A percentile compares a stretch with the other conserved stretches of the same genome.
Evolutionary conservation across 805 yeast species (phyloP).

Genomic region (Blastobotrys terrestris): DNA sequence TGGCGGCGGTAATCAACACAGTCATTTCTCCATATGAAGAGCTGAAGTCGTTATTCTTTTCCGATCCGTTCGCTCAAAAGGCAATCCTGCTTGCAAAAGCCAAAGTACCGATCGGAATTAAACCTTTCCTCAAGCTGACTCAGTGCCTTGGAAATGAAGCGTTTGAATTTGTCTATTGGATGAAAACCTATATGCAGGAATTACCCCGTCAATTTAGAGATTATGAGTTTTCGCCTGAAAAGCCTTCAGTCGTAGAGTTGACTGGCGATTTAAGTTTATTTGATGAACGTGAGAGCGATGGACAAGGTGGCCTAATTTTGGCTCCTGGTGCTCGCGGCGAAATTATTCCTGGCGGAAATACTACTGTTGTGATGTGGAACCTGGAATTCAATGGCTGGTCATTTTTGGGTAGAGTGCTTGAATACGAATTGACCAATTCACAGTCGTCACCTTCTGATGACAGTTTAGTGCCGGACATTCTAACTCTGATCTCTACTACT

Average conservation of each 20-base stretch:
- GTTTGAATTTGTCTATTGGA: slow-evolving; percentile 48
- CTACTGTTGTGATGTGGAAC: slow-evolving; percentile 54
- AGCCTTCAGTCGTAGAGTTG: slow-evolving; percentile 47
- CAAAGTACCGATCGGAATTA: slow-evolving; percentile 62
- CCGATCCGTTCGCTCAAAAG: slow-evolving; percentile 38
- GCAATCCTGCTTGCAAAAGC: slow-evolving; percentile 53
- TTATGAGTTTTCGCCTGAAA: slow-evolving; percentile 40
- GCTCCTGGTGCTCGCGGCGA: slow-evolving; percentile 65
- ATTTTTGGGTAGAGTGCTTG: slow-evolving; percentile 68
- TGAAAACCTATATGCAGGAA: slow-evolving; percentile 57
- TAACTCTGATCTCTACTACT: slow-evolving; percentile 46
- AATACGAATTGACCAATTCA: slow-evolving; percentile 34
- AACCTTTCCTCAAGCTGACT: slow-evolving; percentile 55
- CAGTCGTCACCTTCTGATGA: slow-evolving; percentile 19
- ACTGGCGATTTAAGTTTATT: slow-evolving; percentile 43
- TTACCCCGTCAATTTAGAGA: slow-evolving; percentile 36
- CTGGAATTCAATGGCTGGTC: slow-evolving; percentile 85
- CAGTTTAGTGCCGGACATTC: slow-evolving; percentile 42
- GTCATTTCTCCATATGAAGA: slow-evolving; percentile 43
- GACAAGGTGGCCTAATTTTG: slow-evolving; percentile 39
- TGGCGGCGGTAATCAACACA: slow-evolving; percentile 38
- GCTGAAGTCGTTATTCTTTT: slow-evolving; percentile 42
- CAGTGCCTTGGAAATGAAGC: slow-evolving; percentile 57
- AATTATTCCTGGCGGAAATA: slow-evolving; percentile 44
- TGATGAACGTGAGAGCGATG: slow-evolving; percentile 51